Base-by-base conservation (phyloP, 139 green algal genomes). In the Chlamydomonas sp. region DNA sequence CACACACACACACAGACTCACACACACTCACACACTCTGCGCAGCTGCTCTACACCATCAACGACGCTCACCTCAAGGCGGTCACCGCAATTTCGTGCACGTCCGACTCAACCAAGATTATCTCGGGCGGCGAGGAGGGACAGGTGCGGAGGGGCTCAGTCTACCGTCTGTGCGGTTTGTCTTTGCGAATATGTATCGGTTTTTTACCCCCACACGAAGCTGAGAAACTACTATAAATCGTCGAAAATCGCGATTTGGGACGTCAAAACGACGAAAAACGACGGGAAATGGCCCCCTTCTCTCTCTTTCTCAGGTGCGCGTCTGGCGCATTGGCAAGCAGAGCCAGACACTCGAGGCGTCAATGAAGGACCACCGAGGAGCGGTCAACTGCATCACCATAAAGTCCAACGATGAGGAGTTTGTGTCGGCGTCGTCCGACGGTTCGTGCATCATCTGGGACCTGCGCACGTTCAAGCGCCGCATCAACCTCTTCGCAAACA, bases 391-490 rank as follows among this genome's bases (percentile, higher is more conserved):
- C 73, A 90, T 96, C 57, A 48, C 64, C 39, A 81, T 90, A 58
- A 87, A 85, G 71, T 66, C 31, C 1, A 16, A 30, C 26, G 71
- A 88, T 68, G 73, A 79, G 1, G 85, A 94, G 82, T 92, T 81
- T 65, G 86, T 89, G 3, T 89, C 68, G 36, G 90, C 88, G 3
- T 81, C 66, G 64, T 79, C 61, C 22, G 90, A 96, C 72, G 90
- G 90, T 73, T 82, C 60, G 62, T 93, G 87, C 82, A 91, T 96
- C 80, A 84, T 95, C 43, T 96, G 90, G 90, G 88, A 95, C 76
- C 67, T 96, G 38, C 71, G 64, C 49, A 85, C 79, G 30, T 87
- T 87, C 70, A 82, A 84, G 74, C 82, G 77, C 58, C 76, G 82
- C 37, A 86, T 75, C 70, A 88, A 71, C 48, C 76, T 94, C 35